These are phyloP conservation scores for Baorangia bicolor DNA, from an alignment of 768 basidiomycete genomes.

Conservation along the genomic window DNA sequence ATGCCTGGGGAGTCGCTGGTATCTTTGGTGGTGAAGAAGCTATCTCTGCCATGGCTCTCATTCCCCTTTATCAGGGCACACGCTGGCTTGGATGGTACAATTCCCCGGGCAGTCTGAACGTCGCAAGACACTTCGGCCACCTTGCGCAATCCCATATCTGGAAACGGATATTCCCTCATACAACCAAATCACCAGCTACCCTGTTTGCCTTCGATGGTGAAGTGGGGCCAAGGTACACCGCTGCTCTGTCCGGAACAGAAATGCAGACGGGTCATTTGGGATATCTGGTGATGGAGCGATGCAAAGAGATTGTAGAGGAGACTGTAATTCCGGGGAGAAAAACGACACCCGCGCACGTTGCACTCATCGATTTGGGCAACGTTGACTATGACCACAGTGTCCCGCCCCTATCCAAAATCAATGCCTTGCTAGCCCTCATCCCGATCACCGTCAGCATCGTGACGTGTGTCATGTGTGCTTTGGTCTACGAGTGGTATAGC, in stretches of 20 bases:
- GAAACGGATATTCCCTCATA: slow-evolving; percentile 25
- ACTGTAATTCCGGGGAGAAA: slow-evolving; percentile 9
- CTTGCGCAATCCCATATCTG: slow-evolving; percentile 28
- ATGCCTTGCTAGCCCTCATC: slow-evolving; percentile 14
- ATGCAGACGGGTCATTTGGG: slow-evolving; percentile 33
- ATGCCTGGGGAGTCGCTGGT: slow-evolving; percentile 32
- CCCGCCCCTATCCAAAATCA: background rate
- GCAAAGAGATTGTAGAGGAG: slow-evolving; percentile 8
- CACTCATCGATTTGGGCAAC: slow-evolving; percentile 17
- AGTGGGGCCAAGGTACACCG: slow-evolving; percentile 27
- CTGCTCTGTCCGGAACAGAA: slow-evolving; percentile 24
- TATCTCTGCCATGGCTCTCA: slow-evolving; percentile 29
- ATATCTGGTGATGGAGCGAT: slow-evolving; percentile 21
- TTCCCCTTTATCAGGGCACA: slow-evolving; percentile 28
- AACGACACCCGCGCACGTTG: slow-evolving; percentile 13
- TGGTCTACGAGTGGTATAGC: slow-evolving; percentile 31
- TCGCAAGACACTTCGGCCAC: slow-evolving; percentile 31
- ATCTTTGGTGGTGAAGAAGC: slow-evolving; percentile 37
- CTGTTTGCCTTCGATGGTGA: slow-evolving; percentile 28
- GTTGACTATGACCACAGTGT: slow-evolving; percentile 2
- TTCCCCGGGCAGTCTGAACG: slow-evolving; percentile 30
- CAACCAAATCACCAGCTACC: slow-evolving; percentile 16
- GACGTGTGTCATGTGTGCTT: slow-evolving; percentile 23
- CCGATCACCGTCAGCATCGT: slow-evolving; percentile 27
- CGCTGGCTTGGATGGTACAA: slow-evolving; percentile 38